Base-by-base conservation (phyloP, 2,329 filamentous ascomycete genomes). In the Scedosporium aurantiacum region DNA sequence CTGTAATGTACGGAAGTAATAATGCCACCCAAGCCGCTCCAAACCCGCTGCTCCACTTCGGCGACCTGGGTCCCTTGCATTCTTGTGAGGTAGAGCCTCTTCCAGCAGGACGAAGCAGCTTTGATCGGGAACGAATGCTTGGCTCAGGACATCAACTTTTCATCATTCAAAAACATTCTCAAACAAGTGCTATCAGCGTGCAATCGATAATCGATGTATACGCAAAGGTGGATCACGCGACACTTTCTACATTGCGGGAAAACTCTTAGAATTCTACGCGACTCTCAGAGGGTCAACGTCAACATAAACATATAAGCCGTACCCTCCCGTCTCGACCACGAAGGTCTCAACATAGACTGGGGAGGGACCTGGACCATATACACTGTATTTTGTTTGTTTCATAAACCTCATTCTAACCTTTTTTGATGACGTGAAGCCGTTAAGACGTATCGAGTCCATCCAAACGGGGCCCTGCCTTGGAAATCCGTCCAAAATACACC, bases 401-500 rank as follows among this genome's bases (percentile, higher is more conserved):
- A 28, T 60, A 52, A 18, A 60, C 43, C 37, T 60, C 45, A 25
- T 60, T 60, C 58, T 54, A 54, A n/a, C 50, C 50, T 60, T 60
- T 21, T 50, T 60, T 60, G 32, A 60, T 50, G 41, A 54, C 58
- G 43, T 60, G 21, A 60, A 25, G 37, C 43, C 58, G 43, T 45
- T 50, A 45, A 10, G n/a, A 60, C 43, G 18, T 37, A 14, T 37
- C 47, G n/a, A 50, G 21, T 23, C 25, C 25, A 40, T 25, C 25
- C 25, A 40, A 16, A 32, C 23, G 7, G 16, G 2, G 43, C 43
- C 43, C 43, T 47, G 43, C n/a, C 43, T 18, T 10, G 43, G 6
- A 47, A 21, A 47, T 21, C 18, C 43, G 43, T 47, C 43, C 43
- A 47, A 47, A 47, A 37, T 37, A 5, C 10, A 12, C 43, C 10